Percentiles rank a stretch among this genome's conserved stretches.
Evolutionary conservation across 345 rosid genomes (phyloP).

Genomic region (Citrus cavaleriei): DNA sequence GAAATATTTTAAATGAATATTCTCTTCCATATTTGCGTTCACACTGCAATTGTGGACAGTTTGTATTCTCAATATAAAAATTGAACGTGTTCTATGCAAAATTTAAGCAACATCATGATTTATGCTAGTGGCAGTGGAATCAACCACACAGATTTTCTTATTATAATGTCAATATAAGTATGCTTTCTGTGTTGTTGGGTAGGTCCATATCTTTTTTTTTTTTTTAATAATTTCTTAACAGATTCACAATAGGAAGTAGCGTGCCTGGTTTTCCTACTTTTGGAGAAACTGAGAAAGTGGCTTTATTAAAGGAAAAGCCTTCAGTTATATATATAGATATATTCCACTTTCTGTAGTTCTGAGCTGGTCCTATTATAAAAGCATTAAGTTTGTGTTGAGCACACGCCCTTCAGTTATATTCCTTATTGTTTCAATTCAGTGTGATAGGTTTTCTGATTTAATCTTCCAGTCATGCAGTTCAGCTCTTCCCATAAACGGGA

Average conservation of each 20-base stretch:
- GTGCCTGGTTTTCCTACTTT: conserved; percentile 16
- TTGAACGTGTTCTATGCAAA: background rate
- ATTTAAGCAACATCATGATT: background rate
- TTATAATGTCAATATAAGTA: background rate
- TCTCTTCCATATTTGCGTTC: background rate
- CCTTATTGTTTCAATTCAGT: background rate
- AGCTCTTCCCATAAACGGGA: conserved; percentile 17
- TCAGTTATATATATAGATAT: background rate
- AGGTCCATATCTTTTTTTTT: background rate
- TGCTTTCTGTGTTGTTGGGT: background rate
- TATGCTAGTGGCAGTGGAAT: background rate
- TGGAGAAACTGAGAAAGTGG: background rate
- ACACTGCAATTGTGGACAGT: background rate
- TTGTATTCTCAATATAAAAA: background rate
- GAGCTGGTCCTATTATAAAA: background rate
- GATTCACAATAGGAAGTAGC: conserved; percentile 1
- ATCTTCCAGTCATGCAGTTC: conserved; percentile 25
- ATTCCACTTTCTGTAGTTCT: background rate
- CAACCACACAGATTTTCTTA: no score
- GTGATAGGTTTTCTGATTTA: background rate
- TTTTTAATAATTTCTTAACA: background rate
- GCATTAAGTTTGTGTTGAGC: background rate
- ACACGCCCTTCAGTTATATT: background rate
- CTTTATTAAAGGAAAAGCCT: background rate
- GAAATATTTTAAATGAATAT: background rate